Base-by-base conservation (phyloP, 495 filamentous ascomycete species). In the Tuber microsphaerosporum region DNA sequence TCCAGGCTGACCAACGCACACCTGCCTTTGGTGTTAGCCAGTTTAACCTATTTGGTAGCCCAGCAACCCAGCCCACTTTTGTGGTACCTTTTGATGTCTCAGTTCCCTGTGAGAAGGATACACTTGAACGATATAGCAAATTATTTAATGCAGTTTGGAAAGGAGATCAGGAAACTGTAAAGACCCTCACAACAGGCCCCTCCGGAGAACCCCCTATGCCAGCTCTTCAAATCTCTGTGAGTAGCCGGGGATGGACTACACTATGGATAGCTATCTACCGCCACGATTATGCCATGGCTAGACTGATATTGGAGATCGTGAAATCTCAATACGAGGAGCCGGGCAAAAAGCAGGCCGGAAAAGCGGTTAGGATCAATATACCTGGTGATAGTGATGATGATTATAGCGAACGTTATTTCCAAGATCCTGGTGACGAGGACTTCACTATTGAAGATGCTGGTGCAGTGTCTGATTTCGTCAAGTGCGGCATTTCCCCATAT, bases 401-500 rank as follows among this genome's bases (percentile, higher is more conserved):
- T 10, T 83, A 82, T n/a, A 80, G 77, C 68, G 84, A 84, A n/a
- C 86, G 85, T 22, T 84, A 83, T 34, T 84, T 89, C 56, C 76
- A 83, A 34, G 84, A 88, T 71, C 83, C 85, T n/a, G 81, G 92
- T 42, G 86, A 90, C 73, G 87, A 88, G 20, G 83, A 87, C 26
- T 92, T 90, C 81, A 94, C 91, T 0, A 86, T 92, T 74, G 91
- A 93, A 5, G 88, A 92, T 77, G 84, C 93, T 48, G 91, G 90
- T 2, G 86, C 90, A 77, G 85, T 89, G 1, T 87, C 87, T 3
- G 89, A 86, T 65, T 83, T 90, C 69, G 89, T 92, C 34, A 89
- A 91, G 78, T 90, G 89, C 73, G 80, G 85, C 17, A 83, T 86
- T 7, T 85, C 85, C 39, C 89, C 92, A 20, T 73, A 51, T 69